phyloP scores from a whole-genome alignment of 140 eudicot genomes.

The Cichorium intybus region DNA sequence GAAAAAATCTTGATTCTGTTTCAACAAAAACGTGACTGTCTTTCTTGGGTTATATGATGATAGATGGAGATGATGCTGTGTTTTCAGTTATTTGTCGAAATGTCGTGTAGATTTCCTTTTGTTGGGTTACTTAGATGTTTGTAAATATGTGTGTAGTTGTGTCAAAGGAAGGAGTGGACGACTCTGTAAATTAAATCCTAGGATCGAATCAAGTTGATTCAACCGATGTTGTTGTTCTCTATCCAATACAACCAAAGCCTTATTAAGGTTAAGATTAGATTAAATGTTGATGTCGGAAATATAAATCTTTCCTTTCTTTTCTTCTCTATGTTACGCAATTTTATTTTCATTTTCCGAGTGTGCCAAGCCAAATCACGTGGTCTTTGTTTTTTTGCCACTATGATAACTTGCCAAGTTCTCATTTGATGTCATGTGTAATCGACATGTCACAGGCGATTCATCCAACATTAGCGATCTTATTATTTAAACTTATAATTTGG shows the following conservation, averaged over 20 bases:
- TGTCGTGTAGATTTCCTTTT: conserved; percentile 15
- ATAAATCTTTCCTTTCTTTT: background rate
- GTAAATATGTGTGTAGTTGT: conserved; percentile 37
- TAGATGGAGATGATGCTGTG: background rate
- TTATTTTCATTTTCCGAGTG: no score
- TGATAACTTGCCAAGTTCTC: no score
- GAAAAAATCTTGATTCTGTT: conserved; percentile 42
- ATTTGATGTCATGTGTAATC: no score
- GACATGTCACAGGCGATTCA: no score
- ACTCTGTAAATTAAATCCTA: conserved; percentile 34
- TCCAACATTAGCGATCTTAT: no score
- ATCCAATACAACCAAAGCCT: conserved; percentile 15
- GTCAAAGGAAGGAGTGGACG: conserved; percentile 25
- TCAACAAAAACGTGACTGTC: conserved; percentile 8
- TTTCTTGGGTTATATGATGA: no score
- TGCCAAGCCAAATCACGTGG: no score
- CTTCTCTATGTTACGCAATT: no score
- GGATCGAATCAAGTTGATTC: conserved; percentile 29
- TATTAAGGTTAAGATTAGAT: conserved; percentile 17
- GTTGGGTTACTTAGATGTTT: conserved; percentile 20
- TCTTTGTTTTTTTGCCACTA: no score
- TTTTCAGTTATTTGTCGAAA: conserved; percentile 34
- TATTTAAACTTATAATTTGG: no score
- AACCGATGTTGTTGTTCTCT: background rate
- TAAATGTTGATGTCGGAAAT: background rate